Percentiles rank a stretch among this genome's conserved stretches.
These are phyloP conservation scores for Epichloe elymi DNA, from an alignment of 2,329 filamentous ascomycete genomes.

Conservation along the genomic window DNA sequence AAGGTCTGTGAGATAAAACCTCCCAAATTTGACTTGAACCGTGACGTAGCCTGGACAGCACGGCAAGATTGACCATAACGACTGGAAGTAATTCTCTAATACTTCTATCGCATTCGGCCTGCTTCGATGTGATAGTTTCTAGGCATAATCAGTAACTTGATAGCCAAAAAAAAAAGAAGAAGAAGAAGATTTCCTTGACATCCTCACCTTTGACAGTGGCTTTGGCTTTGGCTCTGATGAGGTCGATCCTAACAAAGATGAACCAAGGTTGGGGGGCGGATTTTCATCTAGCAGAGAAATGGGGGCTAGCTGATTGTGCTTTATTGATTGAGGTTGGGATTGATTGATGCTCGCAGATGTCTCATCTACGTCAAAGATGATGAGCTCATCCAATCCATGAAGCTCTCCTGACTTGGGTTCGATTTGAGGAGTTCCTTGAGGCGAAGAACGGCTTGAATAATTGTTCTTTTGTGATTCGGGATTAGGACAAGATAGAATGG, in stretches of 20 bases:
- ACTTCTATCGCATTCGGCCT: conserved; percentile 7
- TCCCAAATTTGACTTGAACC: conserved; percentile 16
- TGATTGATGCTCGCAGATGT: neutral
- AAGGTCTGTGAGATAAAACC: conserved; percentile 15
- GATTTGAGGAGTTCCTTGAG: neutral
- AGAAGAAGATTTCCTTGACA: neutral
- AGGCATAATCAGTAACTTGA: neutral
- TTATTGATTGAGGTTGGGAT: neutral
- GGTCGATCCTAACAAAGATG: neutral
- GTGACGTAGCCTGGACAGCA: conserved; percentile 13
- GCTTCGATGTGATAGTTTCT: neutral
- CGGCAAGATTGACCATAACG: conserved; percentile 11
- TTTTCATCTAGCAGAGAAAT: conserved; percentile 1
- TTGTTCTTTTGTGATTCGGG: neutral
- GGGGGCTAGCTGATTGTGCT: neutral
- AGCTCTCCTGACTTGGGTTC: neutral
- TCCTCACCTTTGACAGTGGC: neutral
- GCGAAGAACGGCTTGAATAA: conserved; percentile 1
- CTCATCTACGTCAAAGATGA: neutral
- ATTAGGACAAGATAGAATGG: neutral
- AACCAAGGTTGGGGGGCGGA: neutral
- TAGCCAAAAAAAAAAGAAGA: neutral
- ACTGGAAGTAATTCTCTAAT: conserved; percentile 5
- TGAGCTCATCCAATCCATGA: neutral
- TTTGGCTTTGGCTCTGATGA: neutral